Evolutionary conservation across 768 basidiomycete genomes (phyloP), one percentile per base, ranked within the genome.

Genomic region (Infundibulicybe gibba): DNA sequence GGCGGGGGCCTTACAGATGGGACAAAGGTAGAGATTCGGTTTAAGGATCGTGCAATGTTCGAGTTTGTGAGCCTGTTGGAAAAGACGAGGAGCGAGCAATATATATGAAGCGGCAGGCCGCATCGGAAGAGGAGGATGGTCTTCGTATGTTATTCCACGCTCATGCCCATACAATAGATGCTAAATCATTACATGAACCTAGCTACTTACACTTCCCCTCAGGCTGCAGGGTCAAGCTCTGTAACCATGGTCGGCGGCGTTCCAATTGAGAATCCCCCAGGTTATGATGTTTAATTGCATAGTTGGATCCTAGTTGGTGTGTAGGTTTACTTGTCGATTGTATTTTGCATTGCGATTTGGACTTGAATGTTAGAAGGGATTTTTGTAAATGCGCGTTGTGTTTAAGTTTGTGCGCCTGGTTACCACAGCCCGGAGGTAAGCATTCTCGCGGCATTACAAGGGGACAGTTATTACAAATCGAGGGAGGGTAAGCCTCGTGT

Each of bases 71-170:
- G 76, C 41, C 61, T 80, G 19, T 64, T 92, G 44, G 87, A 88
- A 67, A 90, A 90, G 72, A 79, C 85, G 31, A 76, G 88, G 87
- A 90, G 66, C 69, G 77, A 40, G 80, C 80, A 13, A 79, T 88
- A 43, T 87, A 83, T 54, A 88, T 89, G 87, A 82, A 71, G 60
- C 69, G 85, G 40, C 80, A 81, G 60, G 58, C 61, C 35, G 64
- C 68, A 19, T 38, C 35, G 12, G 79, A 81, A 41, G 78, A 82
- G 14, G 76, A 81, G 44, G 82, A 85, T 44, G 75, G 75, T 2
- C 65, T 82, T 32, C 85, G 85, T 87, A 56, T 53, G 85, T 78
- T 19, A 40, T 32, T 44, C 5, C 44, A 44, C 3, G 47, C 14
- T 34, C 16, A 32, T 38, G 10, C 34, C 32, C n/a, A 31, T 37